Evolutionary conservation across 768 basidiomycete species (phyloP), one percentile per base, ranked within the genome.

Genomic region (Boletus rex-veris): DNA sequence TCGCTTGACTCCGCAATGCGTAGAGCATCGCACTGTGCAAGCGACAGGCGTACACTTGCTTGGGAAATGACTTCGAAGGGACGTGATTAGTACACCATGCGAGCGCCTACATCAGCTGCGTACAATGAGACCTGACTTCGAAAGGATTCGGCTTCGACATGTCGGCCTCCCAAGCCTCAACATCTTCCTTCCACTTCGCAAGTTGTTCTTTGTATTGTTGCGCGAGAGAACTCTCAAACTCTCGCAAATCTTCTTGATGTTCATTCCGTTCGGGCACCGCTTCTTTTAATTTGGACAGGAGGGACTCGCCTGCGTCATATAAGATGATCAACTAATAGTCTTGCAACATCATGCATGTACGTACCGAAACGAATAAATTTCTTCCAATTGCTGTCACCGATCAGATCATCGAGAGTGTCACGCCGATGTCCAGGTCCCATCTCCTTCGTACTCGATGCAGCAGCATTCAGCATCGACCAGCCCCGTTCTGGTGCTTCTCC

Each of bases 371-470:
- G 41, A 9, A 56, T 45, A 0, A 62, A 31, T 30, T 77, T 77
- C 24, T 71, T 71, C 73, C 71, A 75, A 50, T 72, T 58, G 1
- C 47, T 70, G 58, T 69, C 73, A 4, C 72, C 68, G 16, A 68
- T 62, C n/a, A 61, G 56, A 41, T 77, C 72, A 47, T 78, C 71
- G 8, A 79, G 53, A 0, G 70, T 67, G 12, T 76, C 74, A 10
- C 62, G 57, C 0, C 70, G 26, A 40, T 68, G 52, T n/a, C 70
- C 57, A 0, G 71, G 67, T 0, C 66, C 72, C 74, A 75, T 77
- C 40, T 75, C 73, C 3, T 24, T 24, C 5, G 24, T 24, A 24
- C 24, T 24, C 24, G 1, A 24, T 24, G 24, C 24, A 24, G 24
- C 57, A 0, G 63, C 53, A 52, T 76, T 75, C 9, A 68, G 59